Conservation (phyloP, 306 rosid species). For the Cucurbita maxima region DNA sequence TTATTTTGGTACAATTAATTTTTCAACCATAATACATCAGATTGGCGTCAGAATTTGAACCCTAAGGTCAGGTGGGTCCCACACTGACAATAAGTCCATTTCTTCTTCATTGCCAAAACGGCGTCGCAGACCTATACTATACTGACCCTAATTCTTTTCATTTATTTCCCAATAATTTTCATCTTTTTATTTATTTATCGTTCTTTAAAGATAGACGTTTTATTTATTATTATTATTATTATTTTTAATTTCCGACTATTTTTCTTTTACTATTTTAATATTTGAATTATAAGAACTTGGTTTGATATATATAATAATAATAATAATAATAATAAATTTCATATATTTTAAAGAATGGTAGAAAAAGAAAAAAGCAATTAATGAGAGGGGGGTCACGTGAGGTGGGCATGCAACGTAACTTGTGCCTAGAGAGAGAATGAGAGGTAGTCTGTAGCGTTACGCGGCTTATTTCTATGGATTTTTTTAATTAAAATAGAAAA, state of each 20-base stretch:
- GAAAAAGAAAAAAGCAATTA: not conserved
- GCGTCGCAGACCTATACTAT: constrained; percentile 6
- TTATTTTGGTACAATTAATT: too few relatives aligned
- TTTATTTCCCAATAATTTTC: not conserved
- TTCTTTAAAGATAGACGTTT: not conserved
- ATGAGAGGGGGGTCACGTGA: constrained; percentile 19
- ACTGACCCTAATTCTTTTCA: not conserved
- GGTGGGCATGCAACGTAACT: constrained; percentile 19
- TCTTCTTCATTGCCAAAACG: constrained; percentile 5
- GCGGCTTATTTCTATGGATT: not conserved
- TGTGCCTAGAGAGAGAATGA: constrained; percentile 18
- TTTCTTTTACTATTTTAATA: too few relatives aligned
- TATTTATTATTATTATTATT: not conserved
- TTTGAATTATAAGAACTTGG: too few relatives aligned
- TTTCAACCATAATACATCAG: not conserved
- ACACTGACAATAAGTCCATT: not conserved
- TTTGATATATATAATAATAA: too few relatives aligned
- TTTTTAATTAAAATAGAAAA: not conserved
- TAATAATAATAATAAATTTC: too few relatives aligned
- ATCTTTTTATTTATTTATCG: not conserved
- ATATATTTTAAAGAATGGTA: too few relatives aligned
- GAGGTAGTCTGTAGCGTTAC: not conserved
- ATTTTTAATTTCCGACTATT: not conserved
- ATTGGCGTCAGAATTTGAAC: not conserved
- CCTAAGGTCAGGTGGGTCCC: not conserved